A percentile compares a stretch with the other conserved stretches of the same genome.
Conservation (phyloP, 2,329 filamentous ascomycete species). For the Gaeumannomyces tritici region DNA sequence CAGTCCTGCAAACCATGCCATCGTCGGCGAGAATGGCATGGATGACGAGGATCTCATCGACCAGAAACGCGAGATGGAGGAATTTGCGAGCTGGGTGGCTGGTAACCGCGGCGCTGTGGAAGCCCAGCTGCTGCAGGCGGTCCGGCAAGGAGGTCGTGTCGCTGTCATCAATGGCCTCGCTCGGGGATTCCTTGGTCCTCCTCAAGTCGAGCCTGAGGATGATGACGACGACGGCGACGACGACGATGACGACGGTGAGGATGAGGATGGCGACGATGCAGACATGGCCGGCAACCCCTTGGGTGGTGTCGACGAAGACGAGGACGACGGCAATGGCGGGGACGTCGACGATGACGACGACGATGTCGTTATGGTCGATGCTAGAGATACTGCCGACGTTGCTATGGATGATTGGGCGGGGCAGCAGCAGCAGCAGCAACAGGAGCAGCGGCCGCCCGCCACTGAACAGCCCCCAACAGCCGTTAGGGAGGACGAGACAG, state of each 20-base stretch:
- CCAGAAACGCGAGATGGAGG: slow-evolving; percentile 20
- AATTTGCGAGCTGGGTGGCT: neutral
- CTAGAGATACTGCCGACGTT: slow-evolving; percentile 33
- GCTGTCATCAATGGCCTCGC: neutral
- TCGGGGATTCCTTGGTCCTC: slow-evolving; percentile 6
- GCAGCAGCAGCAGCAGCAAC: neutral
- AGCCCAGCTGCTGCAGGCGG: neutral
- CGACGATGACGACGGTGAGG: slow-evolving; percentile 18
- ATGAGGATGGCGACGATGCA: slow-evolving; percentile 11
- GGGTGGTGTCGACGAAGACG: slow-evolving; percentile 21
- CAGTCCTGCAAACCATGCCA: slow-evolving; percentile 70
- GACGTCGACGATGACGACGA: slow-evolving; percentile 31
- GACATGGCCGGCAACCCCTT: slow-evolving; percentile 1
- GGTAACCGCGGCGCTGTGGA: neutral
- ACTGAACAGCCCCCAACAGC: neutral
- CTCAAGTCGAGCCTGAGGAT: slow-evolving; percentile 28
- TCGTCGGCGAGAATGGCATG: slow-evolving; percentile 68
- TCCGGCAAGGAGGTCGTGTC: neutral
- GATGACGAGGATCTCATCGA: slow-evolving; percentile 70
- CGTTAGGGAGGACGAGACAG: slow-evolving; percentile 67
- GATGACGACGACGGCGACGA: slow-evolving; percentile 16
- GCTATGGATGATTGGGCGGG: slow-evolving; percentile 36
- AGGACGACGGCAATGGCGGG: slow-evolving; percentile 30
- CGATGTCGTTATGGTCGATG: slow-evolving; percentile 50
- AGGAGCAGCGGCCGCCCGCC: neutral